Conservation (phyloP, 148 eudicot genomes). For the Amaranthus cruentus region DNA sequence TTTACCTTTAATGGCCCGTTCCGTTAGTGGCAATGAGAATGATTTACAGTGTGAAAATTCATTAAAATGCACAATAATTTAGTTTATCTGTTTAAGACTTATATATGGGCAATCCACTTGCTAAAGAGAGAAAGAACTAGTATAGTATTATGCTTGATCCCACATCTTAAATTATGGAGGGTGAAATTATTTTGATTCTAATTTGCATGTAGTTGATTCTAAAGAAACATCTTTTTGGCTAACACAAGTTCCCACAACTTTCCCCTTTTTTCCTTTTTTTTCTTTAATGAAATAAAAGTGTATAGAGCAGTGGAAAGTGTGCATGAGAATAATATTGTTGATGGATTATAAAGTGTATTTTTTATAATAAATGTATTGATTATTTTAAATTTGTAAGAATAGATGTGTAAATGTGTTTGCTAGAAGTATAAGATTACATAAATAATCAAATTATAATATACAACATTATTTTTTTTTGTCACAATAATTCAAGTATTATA, state of each 20-base stretch:
- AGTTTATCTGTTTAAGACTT: constrained; percentile 16
- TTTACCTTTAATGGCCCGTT: too few relatives aligned
- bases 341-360: not conserved
- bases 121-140: not conserved
- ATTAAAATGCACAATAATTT: not conserved
- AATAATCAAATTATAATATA: too few relatives aligned
- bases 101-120: not conserved
- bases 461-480: too few relatives aligned
- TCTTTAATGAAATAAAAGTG: not conserved
- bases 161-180: constrained; percentile 3
- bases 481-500: too few relatives aligned
- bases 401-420: too few relatives aligned
- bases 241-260: constrained; percentile 7
- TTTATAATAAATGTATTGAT: not conserved
- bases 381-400: too few relatives aligned
- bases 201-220: constrained; percentile 26
- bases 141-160: constrained; percentile 3
- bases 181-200: constrained; percentile 32
- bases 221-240: constrained; percentile 12
- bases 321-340: not conserved
- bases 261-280: not conserved
- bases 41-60: too few relatives aligned
- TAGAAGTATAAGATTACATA: too few relatives aligned
- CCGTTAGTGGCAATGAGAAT: too few relatives aligned
- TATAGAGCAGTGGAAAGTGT: not conserved